Base-by-base conservation (phyloP, 371 early-diverging fungal genomes). In the Capillidium heterosporum region DNA sequence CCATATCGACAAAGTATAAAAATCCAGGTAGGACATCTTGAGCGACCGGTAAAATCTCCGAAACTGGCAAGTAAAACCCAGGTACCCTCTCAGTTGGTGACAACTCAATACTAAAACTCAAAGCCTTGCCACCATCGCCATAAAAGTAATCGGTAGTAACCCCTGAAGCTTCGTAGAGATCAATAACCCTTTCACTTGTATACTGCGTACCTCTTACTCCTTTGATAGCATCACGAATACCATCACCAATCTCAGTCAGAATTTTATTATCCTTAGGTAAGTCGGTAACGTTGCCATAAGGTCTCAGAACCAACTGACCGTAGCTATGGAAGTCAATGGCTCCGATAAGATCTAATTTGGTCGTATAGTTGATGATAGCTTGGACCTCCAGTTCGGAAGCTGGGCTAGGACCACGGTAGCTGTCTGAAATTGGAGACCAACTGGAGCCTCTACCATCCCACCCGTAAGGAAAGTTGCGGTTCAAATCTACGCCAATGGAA, bases 291-390 rank as follows among this genome's bases (percentile, higher is more conserved):
- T 69, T 72, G 1, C 76, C 78, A 31, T 61, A 52, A 8, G 73
- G 71, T 0, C 70, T 63, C 32, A 72, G 64, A 17, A 72, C 59
- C 58, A 67, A 57, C 59, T 69, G 73, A 11, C 65, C 63, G 63
- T 69, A 79, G 35, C 67, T 63, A 57, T 77, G 79, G 53, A 75
- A 69, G 56, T 79, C 80, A 48, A 79, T 69, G 28, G 71, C 77
- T 0, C 70, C 80, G 19, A 75, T 63, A 32, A 74, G 63, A 27
- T 66, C 61, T 41, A 63, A 66, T 57, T 71, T 65, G 32, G 63
- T 53, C 19, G 59, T 50, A 59, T 73, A 76, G 57, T 66, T 56
- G 53, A 60, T 62, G 28, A 75, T 43, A 1, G 75, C 79, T 57
- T 75, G 60, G 23, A 67, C 65, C 44, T 78, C 79, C 15, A 71